Conservation (phyloP, 305 asterid genomes). For the Solanum hybrid region DNA sequence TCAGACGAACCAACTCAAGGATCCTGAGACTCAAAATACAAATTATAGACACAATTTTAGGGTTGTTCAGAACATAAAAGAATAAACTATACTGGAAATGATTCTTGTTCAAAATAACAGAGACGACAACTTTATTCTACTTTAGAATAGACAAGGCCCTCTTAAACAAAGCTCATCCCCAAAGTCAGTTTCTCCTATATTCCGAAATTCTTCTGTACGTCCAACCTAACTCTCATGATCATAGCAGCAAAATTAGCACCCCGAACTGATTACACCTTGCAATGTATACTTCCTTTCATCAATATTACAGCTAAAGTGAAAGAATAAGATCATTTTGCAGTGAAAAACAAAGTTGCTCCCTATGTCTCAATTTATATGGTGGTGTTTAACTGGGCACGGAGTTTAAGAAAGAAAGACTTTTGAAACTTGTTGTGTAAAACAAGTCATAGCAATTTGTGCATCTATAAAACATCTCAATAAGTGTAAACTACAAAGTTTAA, state of each 20-base stretch:
- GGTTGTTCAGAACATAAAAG: background rate
- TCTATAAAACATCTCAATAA: background rate
- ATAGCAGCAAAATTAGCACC: background rate
- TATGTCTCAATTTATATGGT: background rate
- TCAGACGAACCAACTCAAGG: background rate
- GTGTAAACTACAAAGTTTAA: background rate
- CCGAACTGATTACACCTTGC: background rate
- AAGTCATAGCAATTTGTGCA: background rate
- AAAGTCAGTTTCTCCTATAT: background rate
- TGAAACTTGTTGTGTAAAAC: background rate
- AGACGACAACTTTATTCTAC: background rate
- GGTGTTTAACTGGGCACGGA: background rate
- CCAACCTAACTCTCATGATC: background rate
- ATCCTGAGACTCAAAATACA: background rate
- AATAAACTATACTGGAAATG: background rate
- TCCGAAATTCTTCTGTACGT: background rate
- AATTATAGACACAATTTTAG: background rate
- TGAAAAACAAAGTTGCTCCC: background rate
- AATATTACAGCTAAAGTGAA: background rate
- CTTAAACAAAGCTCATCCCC: background rate
- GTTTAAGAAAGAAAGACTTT: background rate
- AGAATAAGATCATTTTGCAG: background rate
- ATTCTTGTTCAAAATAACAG: background rate
- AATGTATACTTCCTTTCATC: background rate
- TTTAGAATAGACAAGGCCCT: background rate